Evolutionary conservation across 1,284 basidiomycete genomes (phyloP).

Genomic region (Ceratobasidium sp.): DNA sequence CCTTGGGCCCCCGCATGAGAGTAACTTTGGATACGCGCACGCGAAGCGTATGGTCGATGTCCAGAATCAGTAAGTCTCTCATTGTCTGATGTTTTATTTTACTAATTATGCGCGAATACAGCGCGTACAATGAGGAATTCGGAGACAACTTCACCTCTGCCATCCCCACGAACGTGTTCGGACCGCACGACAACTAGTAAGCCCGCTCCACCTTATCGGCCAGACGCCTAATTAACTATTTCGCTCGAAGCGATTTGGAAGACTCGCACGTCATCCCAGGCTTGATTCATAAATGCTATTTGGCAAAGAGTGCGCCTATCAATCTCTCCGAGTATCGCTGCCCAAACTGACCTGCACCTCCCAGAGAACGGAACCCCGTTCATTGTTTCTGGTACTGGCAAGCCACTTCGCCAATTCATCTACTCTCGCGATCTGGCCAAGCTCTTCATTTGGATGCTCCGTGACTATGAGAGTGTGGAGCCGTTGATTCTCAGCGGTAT

Average conservation of each 20-base stretch:
- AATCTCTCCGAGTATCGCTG: not conserved
- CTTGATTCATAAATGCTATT: slow-evolving; percentile 85
- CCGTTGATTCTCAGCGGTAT: slow-evolving; percentile 85
- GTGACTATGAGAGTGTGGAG: slow-evolving; percentile 86
- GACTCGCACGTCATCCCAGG: slow-evolving; percentile 90
- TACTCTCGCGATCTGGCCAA: slow-evolving; percentile 92
- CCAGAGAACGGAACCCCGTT: slow-evolving; percentile 83
- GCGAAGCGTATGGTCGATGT: slow-evolving; percentile 93
- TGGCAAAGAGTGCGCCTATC: slow-evolving; percentile 73
- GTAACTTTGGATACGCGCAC: slow-evolving; percentile 92
- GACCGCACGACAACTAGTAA: slow-evolving; percentile 81
- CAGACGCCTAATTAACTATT: slow-evolving; percentile 26
- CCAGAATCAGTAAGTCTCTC: slow-evolving; percentile 76
- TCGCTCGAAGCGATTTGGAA: slow-evolving; percentile 71
- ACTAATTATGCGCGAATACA: slow-evolving; percentile 45
- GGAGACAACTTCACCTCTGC: slow-evolving; percentile 90
- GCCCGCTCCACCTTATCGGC: slow-evolving; percentile 41
- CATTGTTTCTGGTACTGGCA: slow-evolving; percentile 82
- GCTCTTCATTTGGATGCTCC: slow-evolving; percentile 88
- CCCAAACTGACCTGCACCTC: slow-evolving; percentile 5
- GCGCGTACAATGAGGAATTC: slow-evolving; percentile 89
- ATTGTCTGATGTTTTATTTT: not conserved
- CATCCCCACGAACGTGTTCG: slow-evolving; percentile 92
- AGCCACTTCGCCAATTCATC: slow-evolving; percentile 90
- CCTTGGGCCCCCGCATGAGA: slow-evolving; percentile 82